Evolutionary conservation across 306 rosid species (phyloP).

Genomic region (Mimosa bimucronata): DNA sequence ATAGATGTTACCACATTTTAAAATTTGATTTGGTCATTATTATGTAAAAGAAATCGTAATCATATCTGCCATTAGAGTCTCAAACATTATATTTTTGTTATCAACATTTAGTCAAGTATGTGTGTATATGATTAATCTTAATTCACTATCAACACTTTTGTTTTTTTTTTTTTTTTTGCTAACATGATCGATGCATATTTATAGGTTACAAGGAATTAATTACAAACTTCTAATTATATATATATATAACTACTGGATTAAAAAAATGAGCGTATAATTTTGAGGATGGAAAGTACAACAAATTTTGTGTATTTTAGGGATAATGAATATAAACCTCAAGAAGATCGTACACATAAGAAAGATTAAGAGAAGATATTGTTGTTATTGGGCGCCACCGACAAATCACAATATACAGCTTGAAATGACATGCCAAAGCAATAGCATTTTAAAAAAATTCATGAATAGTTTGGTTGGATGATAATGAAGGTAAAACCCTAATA

Average conservation of each 20-base stretch:
- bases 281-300: neutral
- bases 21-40: neutral
- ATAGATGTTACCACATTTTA: neutral
- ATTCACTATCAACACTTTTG: neutral
- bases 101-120: neutral
- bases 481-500: constrained; percentile 29
- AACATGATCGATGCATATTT: neutral
- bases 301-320: neutral
- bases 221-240: neutral
- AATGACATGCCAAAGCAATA: constrained; percentile 2
- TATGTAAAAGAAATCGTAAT: too few relatives aligned
- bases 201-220: neutral
- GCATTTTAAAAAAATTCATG: neutral
- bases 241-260: neutral
- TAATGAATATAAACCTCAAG: constrained; percentile 20
- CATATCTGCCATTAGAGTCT: neutral
- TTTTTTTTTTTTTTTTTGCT: too few relatives aligned
- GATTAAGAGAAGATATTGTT: too few relatives aligned
- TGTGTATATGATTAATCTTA: neutral
- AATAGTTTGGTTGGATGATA: neutral
- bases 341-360: too few relatives aligned
- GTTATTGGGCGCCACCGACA: too few relatives aligned
- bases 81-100: too few relatives aligned
- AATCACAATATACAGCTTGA: neutral
- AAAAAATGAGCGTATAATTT: neutral